phyloP scores from a whole-genome alignment of 495 filamentous ascomycete genomes.

The Aspergillus cavernicola region DNA sequence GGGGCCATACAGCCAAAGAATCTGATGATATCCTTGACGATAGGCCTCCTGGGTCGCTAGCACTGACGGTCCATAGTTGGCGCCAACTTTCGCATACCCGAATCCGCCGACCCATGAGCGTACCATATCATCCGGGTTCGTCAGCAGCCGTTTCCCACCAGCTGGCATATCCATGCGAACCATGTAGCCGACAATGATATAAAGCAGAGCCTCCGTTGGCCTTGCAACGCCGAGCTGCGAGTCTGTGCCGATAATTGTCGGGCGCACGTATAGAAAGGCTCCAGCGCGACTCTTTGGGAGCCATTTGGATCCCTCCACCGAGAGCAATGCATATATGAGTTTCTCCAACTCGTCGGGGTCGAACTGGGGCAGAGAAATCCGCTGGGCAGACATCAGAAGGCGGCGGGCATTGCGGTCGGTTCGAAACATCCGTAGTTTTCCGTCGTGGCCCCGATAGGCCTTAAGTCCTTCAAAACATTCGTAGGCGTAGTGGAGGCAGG shows the following conservation, averaged over 20 bases:
- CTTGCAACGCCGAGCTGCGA: constrained; percentile 64
- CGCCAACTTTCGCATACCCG: constrained; percentile 28
- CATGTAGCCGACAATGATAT: constrained; percentile 48
- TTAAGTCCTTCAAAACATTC: constrained; percentile 23
- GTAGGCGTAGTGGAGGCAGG: constrained; percentile 26
- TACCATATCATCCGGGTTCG: constrained; percentile 5
- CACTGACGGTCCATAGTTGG: constrained; percentile 26
- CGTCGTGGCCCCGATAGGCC: constrained; percentile 17
- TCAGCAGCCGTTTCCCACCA: constrained; percentile 8
- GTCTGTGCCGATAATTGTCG: constrained; percentile 73
- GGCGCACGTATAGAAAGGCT: constrained; percentile 58
- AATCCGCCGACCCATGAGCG: constrained; percentile 29
- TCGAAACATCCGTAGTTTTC: constrained; percentile 72
- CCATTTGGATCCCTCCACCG: constrained; percentile 2
- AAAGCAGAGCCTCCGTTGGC: constrained; percentile 70
- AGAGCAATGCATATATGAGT: constrained; percentile 26
- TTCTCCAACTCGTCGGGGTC: constrained; percentile 59
- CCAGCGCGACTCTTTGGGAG: neutral
- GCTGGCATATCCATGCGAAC: neutral
- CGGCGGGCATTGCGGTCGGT: constrained; percentile 64
- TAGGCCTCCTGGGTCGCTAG: constrained; percentile 17
- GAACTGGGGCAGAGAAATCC: constrained; percentile 71
- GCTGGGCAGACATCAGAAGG: constrained; percentile 59
- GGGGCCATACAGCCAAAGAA: constrained; percentile 39
- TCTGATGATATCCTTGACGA: constrained; percentile 21